Evolutionary conservation across 257 asterid genomes (phyloP).

Genomic region (Lycium barbarum): DNA sequence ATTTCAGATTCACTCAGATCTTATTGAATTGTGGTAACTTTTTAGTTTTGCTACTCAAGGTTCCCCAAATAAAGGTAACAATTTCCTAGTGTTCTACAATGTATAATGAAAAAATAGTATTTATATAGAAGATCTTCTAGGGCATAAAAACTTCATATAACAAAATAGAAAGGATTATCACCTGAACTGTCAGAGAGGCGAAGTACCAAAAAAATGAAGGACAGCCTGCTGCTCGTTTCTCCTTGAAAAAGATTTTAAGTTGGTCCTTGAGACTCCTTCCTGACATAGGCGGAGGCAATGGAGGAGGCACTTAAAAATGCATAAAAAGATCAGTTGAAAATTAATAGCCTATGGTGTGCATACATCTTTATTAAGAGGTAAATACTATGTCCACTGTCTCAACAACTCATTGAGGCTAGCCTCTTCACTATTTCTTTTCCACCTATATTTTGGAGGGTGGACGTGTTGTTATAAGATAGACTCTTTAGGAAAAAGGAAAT

Average conservation of each 20-base stretch:
- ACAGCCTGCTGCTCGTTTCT: constrained; percentile 73
- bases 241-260: constrained; percentile 64
- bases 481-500: neutral
- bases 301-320: constrained; percentile 77
- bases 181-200: constrained; percentile 75
- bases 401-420: neutral
- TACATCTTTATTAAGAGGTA: constrained; percentile 9
- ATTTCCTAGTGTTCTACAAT: neutral
- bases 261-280: constrained; percentile 70
- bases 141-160: constrained; percentile 30
- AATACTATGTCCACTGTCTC: constrained; percentile 13
- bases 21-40: neutral
- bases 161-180: constrained; percentile 40
- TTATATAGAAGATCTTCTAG: neutral
- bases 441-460: neutral
- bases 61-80: neutral
- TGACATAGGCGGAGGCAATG: constrained; percentile 86
- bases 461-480: constrained; percentile 1
- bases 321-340: constrained; percentile 28
- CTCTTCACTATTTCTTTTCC: constrained; percentile 19
- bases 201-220: constrained; percentile 87
- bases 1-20: neutral
- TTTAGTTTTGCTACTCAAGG: neutral
- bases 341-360: neutral
- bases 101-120: neutral